phyloP scores from a whole-genome alignment of 164 flowering plant genomes.

The Liquidambar formosana region DNA sequence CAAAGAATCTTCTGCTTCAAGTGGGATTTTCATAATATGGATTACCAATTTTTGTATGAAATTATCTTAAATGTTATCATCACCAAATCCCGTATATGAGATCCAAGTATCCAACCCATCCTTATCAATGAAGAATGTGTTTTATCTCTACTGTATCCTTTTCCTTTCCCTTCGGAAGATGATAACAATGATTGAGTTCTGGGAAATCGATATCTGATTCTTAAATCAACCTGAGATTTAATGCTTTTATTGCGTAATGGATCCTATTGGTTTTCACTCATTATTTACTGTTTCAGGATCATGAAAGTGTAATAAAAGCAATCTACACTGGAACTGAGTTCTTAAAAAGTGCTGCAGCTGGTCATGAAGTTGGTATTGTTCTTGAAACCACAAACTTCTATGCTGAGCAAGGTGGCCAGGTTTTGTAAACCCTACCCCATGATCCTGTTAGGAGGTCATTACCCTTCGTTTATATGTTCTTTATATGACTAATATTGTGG shows the following conservation, averaged over 20 bases:
- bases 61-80: too few species aligned
- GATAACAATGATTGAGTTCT: too few species aligned
- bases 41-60: too few species aligned
- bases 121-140: too few species aligned
- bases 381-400: conserved; percentile 82
- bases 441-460: not conserved
- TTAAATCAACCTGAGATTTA: not conserved
- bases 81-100: too few species aligned
- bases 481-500: not conserved
- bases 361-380: conserved; percentile 74
- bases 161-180: too few species aligned
- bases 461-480: not conserved
- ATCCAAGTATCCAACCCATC: too few species aligned
- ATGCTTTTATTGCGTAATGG: not conserved
- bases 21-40: too few species aligned
- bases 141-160: too few species aligned
- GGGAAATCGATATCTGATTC: not conserved
- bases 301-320: conserved; percentile 72
- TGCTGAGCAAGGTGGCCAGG: conserved; percentile 99
- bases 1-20: too few species aligned
- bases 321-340: conserved; percentile 76
- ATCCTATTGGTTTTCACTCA: not conserved
- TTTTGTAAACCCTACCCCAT: conserved; percentile 22
- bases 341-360: conserved; percentile 50
- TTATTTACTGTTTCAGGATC: conserved; percentile 50